phyloP scores from a whole-genome alignment of 805 yeast species.

The Pichia cabralensis region DNA sequence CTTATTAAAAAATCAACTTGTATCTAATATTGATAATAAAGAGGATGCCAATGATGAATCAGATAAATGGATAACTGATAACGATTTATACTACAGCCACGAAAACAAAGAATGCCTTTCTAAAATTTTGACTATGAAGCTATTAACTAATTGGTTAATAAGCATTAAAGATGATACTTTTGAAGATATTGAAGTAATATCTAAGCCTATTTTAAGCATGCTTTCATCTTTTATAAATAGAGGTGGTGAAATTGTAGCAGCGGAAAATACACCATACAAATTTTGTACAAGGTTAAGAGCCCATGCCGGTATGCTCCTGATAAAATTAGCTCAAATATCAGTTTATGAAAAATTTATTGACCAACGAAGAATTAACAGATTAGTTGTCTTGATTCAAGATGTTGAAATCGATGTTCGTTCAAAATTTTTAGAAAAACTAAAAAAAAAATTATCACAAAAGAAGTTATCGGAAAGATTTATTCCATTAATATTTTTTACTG shows the following conservation, averaged over 20 bases:
- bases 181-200: conserved; percentile 32
- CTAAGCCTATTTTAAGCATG: conserved; percentile 58
- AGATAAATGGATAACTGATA: conserved; percentile 21
- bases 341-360: conserved; percentile 42
- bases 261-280: conserved; percentile 46
- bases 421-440: conserved; percentile 39
- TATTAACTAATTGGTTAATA: conserved; percentile 49
- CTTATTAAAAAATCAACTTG: conserved; percentile 37
- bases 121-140: conserved; percentile 34
- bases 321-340: conserved; percentile 54
- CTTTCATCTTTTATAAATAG: conserved; percentile 57
- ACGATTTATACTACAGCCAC: conserved; percentile 11
- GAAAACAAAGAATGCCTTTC: conserved; percentile 15
- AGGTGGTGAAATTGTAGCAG: conserved; percentile 65
- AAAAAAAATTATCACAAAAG: conserved; percentile 40
- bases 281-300: conserved; percentile 56
- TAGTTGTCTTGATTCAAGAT: conserved; percentile 59
- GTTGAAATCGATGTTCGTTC: conserved; percentile 47
- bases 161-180: conserved; percentile 28
- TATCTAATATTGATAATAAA: conserved; percentile 13
- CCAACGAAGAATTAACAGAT: conserved; percentile 39
- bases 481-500: conserved; percentile 61
- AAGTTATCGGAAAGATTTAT: conserved; percentile 54
- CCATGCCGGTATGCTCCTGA: conserved; percentile 53
- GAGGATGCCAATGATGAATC: conserved; percentile 21